These are phyloP conservation scores for Cordia subcordata DNA, from an alignment of 257 asterid species.

Conservation along the genomic window DNA sequence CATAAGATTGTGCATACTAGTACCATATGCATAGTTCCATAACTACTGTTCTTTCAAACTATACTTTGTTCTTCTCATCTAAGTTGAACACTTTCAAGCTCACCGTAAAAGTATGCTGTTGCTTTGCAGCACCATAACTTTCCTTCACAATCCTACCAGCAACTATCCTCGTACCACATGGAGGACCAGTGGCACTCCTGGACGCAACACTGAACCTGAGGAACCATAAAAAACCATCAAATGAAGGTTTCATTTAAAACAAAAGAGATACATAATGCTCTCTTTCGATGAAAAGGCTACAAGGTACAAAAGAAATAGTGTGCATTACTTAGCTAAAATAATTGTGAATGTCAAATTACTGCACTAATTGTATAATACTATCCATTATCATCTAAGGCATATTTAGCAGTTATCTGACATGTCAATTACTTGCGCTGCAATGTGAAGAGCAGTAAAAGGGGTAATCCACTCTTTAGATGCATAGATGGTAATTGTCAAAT, in stretches of 20 bases:
- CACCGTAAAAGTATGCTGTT: slow-evolving; percentile 92
- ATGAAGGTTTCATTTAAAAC: not conserved
- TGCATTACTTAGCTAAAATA: not conserved
- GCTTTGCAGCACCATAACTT: slow-evolving; percentile 93
- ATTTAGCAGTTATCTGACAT: not conserved
- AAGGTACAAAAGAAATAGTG: not conserved
- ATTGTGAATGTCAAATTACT: not conserved
- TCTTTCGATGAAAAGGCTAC: not conserved
- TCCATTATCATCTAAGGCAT: not conserved
- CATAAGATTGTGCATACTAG: too few relatives aligned
- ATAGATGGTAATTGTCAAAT: not conserved
- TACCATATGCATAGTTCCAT: too few relatives aligned
- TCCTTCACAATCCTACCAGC: slow-evolving; percentile 90
- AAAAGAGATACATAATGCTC: not conserved
- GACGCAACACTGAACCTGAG: slow-evolving; percentile 75
- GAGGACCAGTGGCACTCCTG: slow-evolving; percentile 68
- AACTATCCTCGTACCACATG: slow-evolving; percentile 64
- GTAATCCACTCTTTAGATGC: not conserved
- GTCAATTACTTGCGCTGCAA: not conserved
- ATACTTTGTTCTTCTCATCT: not conserved
- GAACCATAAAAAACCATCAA: slow-evolving; percentile 16
- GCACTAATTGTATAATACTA: not conserved
- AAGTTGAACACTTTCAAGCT: slow-evolving; percentile 16
- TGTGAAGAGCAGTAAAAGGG: not conserved
- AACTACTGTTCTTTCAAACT: not conserved